Evolutionary conservation across 257 asterid species (phyloP).

Genomic region (Verbena officinalis): DNA sequence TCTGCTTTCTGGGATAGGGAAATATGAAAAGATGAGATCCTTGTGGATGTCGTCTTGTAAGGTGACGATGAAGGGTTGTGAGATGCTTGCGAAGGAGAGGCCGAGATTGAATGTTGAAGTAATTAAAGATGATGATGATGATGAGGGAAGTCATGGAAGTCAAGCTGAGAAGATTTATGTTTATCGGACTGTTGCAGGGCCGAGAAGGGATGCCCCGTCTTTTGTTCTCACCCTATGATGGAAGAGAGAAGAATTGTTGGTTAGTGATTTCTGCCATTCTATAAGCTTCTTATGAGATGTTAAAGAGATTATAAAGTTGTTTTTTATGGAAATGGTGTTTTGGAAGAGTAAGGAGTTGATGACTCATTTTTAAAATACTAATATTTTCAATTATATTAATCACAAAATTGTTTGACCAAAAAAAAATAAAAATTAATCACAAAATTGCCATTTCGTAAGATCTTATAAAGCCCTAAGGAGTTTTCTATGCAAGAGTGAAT

Average conservation of each 20-base stretch:
- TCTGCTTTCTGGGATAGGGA: conserved; percentile 59
- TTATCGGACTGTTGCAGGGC: conserved; percentile 67
- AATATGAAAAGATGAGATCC: conserved; percentile 75
- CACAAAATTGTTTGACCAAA: too few species aligned
- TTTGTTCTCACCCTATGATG: conserved; percentile 73
- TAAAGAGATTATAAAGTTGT: too few species aligned
- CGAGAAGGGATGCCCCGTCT: conserved; percentile 78
- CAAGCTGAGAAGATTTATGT: conserved; percentile 47
- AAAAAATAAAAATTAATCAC: too few species aligned
- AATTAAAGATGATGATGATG: conserved; percentile 35
- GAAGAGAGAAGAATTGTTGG: conserved; percentile 24
- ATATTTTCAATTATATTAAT: too few species aligned
- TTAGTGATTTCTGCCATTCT: conserved; percentile 26
- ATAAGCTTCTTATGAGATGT: background rate
- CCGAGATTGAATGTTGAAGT: conserved; percentile 86
- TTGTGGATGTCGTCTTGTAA: conserved; percentile 85
- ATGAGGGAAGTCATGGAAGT: conserved; percentile 27
- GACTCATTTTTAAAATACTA: too few species aligned
- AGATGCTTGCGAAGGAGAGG: conserved; percentile 61
- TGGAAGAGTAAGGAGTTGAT: too few species aligned
- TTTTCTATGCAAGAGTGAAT: too few species aligned
- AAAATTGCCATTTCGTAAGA: too few species aligned
- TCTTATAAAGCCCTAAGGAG: too few species aligned
- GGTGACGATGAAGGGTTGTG: conserved; percentile 68
- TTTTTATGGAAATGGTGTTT: too few species aligned